Base-by-base conservation (phyloP, 371 early-diverging fungal species). In the Coemansia sp. region DNA sequence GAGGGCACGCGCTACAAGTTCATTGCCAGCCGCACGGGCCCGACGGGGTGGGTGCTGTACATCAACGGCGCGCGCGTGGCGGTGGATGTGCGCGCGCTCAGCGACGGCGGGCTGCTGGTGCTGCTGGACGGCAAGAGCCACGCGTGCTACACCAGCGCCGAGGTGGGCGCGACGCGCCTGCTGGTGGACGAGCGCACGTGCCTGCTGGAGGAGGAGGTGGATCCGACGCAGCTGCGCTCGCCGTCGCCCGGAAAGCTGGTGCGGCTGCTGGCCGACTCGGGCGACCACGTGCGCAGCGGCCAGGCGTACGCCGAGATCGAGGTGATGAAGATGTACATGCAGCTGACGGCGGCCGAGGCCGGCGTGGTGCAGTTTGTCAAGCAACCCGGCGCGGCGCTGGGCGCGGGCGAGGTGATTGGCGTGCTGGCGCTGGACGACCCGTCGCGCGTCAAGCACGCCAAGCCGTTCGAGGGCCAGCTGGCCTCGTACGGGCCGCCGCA, bases 311-410 rank as follows among this genome's bases (percentile, higher is more conserved):
- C 98, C 48, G 99, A 99, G 79, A 96, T 99, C 75, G 99, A 99
- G 87, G 98, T 98, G 68, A 99, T 99, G 99, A 99, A 99, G 83
- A 99, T 98, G 98, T 93, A 93, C 79, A 96, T 97, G 96, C 96
- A 95, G 57, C 82, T 99, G 70, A 77, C 92, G 36, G 93, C 94
- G 30, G 75, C 88, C 45, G 96, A 96, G 75, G 90, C 90, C 77
- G 98, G 97, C 61, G 81, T 90, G 38, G 91, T 98, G 26, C 89
- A 89, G 76, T 90, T 93, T 78, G 86, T 88, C 76, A 91, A 93
- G 78, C 95, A 93, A 71, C 89, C 94, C 14, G 96, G 96, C 41
- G 86, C 90, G 45, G 83, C 92, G 10, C 79, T 98, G 34, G 84
- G 87, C 26, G 88, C 92, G 20, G 97, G 96, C 70, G 99, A 98